phyloP scores from a whole-genome alignment of 495 filamentous ascomycete species.

The Penicillium robsamsonii region DNA sequence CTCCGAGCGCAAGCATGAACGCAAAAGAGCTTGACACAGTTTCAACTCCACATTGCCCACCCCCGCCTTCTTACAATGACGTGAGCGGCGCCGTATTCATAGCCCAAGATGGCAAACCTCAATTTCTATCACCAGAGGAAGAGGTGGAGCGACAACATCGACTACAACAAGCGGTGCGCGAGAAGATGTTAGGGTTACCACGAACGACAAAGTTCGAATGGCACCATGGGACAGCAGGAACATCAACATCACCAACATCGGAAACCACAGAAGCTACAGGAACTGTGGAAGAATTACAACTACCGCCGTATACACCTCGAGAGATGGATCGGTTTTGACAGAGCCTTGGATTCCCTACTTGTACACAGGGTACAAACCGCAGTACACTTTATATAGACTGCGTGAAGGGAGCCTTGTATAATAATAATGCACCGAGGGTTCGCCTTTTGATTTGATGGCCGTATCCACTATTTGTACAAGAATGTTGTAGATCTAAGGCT shows the following conservation, averaged over 20 bases:
- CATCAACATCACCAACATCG: no score
- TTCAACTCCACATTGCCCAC: constrained; percentile 1
- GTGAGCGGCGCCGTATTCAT: constrained; percentile 33
- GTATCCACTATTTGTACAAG: constrained; percentile 11
- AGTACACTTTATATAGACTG: background rate
- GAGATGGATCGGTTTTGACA: constrained; percentile 1
- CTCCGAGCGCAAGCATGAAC: background rate
- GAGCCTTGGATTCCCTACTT: background rate
- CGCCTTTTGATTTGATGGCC: constrained; percentile 6
- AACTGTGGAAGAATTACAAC: constrained; percentile 8
- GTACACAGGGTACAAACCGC: background rate
- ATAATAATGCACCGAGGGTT: constrained; percentile 7
- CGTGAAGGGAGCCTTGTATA: background rate
- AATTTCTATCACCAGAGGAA: constrained; percentile 31
- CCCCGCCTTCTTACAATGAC: constrained; percentile 29
- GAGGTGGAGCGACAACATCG: constrained; percentile 21
- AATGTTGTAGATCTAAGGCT: constrained; percentile 4
- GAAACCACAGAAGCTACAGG: background rate
- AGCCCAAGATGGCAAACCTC: constrained; percentile 25
- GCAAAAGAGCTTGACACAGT: background rate
- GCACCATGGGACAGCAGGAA: constrained; percentile 12
- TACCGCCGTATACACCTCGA: constrained; percentile 24
- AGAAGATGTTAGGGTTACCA: constrained; percentile 33
- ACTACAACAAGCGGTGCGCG: constrained; percentile 26
- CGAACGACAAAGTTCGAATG: constrained; percentile 25